phyloP scores from a whole-genome alignment of 2,329 filamentous ascomycete species.

The Capronia coronata region DNA sequence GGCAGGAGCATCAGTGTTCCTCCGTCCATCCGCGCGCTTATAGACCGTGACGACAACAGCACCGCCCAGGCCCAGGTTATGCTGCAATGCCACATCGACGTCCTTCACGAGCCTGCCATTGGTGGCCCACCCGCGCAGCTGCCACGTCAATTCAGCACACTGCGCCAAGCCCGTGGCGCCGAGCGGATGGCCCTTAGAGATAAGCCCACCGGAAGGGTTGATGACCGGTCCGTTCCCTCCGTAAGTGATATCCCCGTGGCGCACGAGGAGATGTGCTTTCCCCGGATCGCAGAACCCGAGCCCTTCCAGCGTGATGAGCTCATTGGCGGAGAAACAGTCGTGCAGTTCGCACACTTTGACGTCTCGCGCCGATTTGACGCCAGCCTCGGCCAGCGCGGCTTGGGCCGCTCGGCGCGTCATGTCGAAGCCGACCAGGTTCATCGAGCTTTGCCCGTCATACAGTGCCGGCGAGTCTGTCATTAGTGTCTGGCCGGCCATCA shows the following conservation, averaged over 20 bases:
- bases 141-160: slow-evolving; percentile 95
- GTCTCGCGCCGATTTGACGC: slow-evolving; percentile 37
- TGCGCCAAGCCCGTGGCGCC: slow-evolving; percentile 90
- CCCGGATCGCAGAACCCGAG: slow-evolving; percentile 71
- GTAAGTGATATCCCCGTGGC: slow-evolving; percentile 83
- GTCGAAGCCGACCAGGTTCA: slow-evolving; percentile 82
- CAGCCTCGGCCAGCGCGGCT: slow-evolving; percentile 67
- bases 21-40: slow-evolving; percentile 66
- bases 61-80: slow-evolving; percentile 87
- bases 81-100: slow-evolving; percentile 72
- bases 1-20: slow-evolving; percentile 46
- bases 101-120: slow-evolving; percentile 62
- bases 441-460: slow-evolving; percentile 64
- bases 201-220: slow-evolving; percentile 89
- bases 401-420: slow-evolving; percentile 70
- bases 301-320: slow-evolving; percentile 84
- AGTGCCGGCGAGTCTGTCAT: slow-evolving; percentile 73
- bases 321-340: slow-evolving; percentile 94
- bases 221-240: slow-evolving; percentile 66
- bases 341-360: slow-evolving; percentile 86
- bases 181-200: slow-evolving; percentile 91
- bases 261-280: slow-evolving; percentile 86
- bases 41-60: slow-evolving; percentile 89
- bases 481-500: slow-evolving; percentile 80
- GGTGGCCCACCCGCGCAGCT: slow-evolving; percentile 91